Percentiles rank a stretch among this genome's conserved stretches.
These are phyloP conservation scores for Metroxylon sagu DNA, from an alignment of 176 grass and related monocot genomes.

Conservation along the genomic window DNA sequence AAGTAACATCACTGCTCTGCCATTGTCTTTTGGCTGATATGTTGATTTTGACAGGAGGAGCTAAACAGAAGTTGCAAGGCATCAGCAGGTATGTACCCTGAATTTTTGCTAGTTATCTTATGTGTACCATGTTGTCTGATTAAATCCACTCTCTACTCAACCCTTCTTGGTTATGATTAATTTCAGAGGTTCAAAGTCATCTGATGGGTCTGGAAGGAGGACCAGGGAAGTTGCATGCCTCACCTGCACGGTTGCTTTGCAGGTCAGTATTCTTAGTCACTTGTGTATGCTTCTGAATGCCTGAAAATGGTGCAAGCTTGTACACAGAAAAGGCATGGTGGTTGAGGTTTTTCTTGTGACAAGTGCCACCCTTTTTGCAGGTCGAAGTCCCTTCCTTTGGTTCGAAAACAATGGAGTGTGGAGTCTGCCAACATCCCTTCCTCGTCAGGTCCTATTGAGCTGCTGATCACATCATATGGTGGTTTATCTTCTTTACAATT, in stretches of 20 bases:
- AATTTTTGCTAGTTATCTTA: too few relatives aligned
- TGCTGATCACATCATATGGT: not conserved
- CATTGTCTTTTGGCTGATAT: not conserved
- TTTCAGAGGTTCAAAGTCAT: conserved; percentile 45
- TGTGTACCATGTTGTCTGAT: too few relatives aligned
- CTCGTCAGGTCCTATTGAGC: conserved; percentile 69
- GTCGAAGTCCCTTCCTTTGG: conserved; percentile 71
- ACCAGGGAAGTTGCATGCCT: conserved; percentile 89
- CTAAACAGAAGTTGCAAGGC: conserved; percentile 88
- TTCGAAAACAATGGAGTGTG: conserved; percentile 87
- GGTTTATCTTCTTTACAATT: too few relatives aligned
- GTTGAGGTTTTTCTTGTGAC: too few relatives aligned
- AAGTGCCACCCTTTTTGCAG: conserved; percentile 33
- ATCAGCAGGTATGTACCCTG: conserved; percentile 49
- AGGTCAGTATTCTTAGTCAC: too few relatives aligned
- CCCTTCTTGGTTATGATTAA: not conserved
- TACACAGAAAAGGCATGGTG: too few relatives aligned
- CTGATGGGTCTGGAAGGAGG: conserved; percentile 41
- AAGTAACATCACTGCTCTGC: too few relatives aligned
- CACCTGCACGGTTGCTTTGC: conserved; percentile 76
- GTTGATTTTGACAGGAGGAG: conserved; percentile 51
- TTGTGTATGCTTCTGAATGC: too few relatives aligned
- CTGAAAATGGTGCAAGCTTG: too few relatives aligned
- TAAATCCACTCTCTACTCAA: too few relatives aligned
- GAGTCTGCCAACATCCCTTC: conserved; percentile 91